phyloP scores from a whole-genome alignment of 345 rosid genomes.

The Citrus australasica region DNA sequence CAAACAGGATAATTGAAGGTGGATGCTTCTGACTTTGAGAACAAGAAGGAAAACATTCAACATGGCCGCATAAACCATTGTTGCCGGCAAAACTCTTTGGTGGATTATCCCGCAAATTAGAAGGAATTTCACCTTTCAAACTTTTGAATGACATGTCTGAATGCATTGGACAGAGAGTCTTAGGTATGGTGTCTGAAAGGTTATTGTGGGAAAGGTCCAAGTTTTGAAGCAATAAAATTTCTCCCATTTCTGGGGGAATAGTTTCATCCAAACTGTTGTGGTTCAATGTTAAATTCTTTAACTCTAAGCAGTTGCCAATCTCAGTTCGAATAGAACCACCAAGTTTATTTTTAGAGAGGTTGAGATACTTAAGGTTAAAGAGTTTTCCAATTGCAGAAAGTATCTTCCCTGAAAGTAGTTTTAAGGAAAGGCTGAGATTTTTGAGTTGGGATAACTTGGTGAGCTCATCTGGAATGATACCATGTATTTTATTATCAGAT shows the following conservation, averaged over 20 bases:
- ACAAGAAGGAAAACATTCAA: not conserved
- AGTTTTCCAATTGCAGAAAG: too few species aligned
- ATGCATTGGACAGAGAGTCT: not conserved
- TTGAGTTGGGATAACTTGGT: too few species aligned
- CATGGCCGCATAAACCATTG: not conserved
- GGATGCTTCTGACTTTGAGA: too few species aligned
- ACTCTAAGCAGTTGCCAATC: too few species aligned
- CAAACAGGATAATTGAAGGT: too few species aligned
- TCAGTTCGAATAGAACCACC: too few species aligned
- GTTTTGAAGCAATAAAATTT: accelerated
- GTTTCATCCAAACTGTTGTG: not conserved
- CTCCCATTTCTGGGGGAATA: not conserved
- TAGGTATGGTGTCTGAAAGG: not conserved
- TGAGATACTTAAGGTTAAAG: accelerated
- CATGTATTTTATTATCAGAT: too few species aligned
- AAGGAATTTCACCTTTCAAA: not conserved
- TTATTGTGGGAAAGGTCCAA: not conserved
- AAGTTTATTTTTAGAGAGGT: too few species aligned
- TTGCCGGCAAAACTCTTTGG: not conserved
- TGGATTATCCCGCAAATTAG: not conserved
- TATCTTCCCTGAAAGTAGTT: too few species aligned
- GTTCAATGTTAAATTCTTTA: not conserved
- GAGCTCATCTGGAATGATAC: too few species aligned
- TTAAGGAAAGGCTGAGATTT: too few species aligned
- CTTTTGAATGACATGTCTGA: not conserved